These are phyloP conservation scores for Leccinum boreale DNA, from an alignment of 768 basidiomycete genomes.

Conservation along the genomic window DNA sequence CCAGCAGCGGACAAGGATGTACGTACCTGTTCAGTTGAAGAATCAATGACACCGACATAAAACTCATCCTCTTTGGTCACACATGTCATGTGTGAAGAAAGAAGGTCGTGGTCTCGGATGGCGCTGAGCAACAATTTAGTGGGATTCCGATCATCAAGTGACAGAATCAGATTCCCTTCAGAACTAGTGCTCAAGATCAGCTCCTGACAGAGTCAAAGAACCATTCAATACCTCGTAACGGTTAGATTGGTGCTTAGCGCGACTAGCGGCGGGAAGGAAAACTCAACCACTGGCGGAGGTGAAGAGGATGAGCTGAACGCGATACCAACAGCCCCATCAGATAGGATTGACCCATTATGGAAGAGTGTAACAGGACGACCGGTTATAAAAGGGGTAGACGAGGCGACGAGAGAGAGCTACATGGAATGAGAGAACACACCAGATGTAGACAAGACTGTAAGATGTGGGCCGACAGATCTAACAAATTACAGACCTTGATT, in stretches of 20 bases:
- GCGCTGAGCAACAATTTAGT: constrained; percentile 55
- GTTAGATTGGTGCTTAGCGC: constrained; percentile 43
- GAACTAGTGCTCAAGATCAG: constrained; percentile 32
- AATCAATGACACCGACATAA: constrained; percentile 44
- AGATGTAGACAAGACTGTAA: background rate
- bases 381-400: constrained; percentile 78
- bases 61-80: constrained; percentile 55
- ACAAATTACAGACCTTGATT: constrained; percentile 42
- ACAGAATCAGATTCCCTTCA: constrained; percentile 70
- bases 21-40: constrained; percentile 15
- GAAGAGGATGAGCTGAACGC: constrained; percentile 35
- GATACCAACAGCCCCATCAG: constrained; percentile 69
- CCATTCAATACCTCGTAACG: constrained; percentile 49
- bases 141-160: constrained; percentile 56
- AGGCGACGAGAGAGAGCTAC: constrained; percentile 64
- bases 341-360: constrained; percentile 49
- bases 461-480: background rate
- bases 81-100: constrained; percentile 16
- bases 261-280: constrained; percentile 39
- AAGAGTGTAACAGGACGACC: constrained; percentile 73
- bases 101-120: constrained; percentile 40
- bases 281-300: constrained; percentile 11
- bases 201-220: background rate
- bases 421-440: background rate
- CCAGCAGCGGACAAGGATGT: background rate